Base-by-base conservation (phyloP, 371 early-diverging fungal genomes). In the Mucor indicus region DNA sequence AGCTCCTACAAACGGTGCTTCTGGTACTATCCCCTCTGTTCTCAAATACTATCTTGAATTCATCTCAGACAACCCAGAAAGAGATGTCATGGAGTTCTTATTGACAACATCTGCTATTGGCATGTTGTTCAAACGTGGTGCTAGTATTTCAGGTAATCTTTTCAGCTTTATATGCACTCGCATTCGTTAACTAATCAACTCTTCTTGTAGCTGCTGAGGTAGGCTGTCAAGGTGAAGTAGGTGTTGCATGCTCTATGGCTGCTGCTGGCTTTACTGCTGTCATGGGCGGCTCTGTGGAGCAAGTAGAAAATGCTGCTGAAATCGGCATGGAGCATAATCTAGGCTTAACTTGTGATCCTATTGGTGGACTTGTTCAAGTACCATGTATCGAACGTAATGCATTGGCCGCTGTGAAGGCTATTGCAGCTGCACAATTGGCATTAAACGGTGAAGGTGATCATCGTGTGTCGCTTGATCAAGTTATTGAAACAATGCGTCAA, bases 311-410 rank as follows among this genome's bases (percentile, higher is more conserved):
- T 58, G 95, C 95, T 1, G 96, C 96, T 29, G 96, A 96, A 65
- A 96, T 96, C 57, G 95, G 92, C 35, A 96, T 96, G 94, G 91
- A 91, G 59, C 96, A 96, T 57, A 94, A 95, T 67, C 66, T 96
- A 44, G 96, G 95, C 12, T 67, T 95, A 59, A 94, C 95, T 0
- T 95, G 96, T 68, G 96, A 96, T 53, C 96, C 96, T 0, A 88
- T 93, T 44, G 86, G 83, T 55, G 96, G 96, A 1, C 69, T 95
- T 44, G 96, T 95, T 8, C 91, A 92, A 69, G 94, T 96, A 44
- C 96, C 96, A n/a, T 96, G 96, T 63, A 94, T 96, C 41, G 96
- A 96, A 56, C 81, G 96, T 38, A 96, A 96, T 49, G 95, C 96
- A 0, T 54, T 96, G 17, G 96, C 92, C 2, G 95, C 95, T 1